Percentiles rank a stretch among this genome's conserved stretches.
Conservation (phyloP, 2,329 filamentous ascomycete genomes). For the Colletotrichum sojae region DNA sequence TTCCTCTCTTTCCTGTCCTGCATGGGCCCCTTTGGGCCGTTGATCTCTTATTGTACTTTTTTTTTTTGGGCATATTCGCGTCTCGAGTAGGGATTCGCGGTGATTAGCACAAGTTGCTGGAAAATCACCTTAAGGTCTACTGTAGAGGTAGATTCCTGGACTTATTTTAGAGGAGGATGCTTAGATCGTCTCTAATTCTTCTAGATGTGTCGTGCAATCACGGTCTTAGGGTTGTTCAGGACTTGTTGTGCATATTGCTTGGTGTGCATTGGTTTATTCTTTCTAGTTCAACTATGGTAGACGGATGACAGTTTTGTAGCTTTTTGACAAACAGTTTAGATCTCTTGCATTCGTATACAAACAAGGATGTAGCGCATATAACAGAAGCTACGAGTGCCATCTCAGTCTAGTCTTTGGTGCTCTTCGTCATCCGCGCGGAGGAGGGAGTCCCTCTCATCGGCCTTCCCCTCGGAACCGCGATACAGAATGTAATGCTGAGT, state of each 20-base stretch:
- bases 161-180: conserved; percentile 7
- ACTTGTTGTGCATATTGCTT: no score
- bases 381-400: neutral
- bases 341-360: neutral
- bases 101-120: conserved; percentile 2
- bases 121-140: neutral
- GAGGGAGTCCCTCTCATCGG: conserved; percentile 40
- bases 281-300: no score
- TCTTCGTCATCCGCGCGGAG: conserved; percentile 38
- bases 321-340: no score
- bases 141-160: conserved; percentile 15
- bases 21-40: conserved; percentile 19
- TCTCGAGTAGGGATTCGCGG: conserved; percentile 10
- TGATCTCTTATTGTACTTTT: neutral
- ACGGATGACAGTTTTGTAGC: no score
- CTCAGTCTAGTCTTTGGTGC: conserved; percentile 42
- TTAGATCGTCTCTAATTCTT: conserved; percentile 7
- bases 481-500: conserved; percentile 91
- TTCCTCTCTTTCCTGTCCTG: conserved; percentile 32
- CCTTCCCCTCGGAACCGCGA: conserved; percentile 42
- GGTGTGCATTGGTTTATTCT: no score
- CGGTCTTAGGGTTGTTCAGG: neutral
- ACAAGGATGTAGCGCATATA: neutral
- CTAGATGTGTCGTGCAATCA: conserved; percentile 9
- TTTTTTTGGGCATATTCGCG: conserved; percentile 11